Base-by-base conservation (phyloP, 495 filamentous ascomycete genomes). In the Lasiosphaeriaceae sp. region DNA sequence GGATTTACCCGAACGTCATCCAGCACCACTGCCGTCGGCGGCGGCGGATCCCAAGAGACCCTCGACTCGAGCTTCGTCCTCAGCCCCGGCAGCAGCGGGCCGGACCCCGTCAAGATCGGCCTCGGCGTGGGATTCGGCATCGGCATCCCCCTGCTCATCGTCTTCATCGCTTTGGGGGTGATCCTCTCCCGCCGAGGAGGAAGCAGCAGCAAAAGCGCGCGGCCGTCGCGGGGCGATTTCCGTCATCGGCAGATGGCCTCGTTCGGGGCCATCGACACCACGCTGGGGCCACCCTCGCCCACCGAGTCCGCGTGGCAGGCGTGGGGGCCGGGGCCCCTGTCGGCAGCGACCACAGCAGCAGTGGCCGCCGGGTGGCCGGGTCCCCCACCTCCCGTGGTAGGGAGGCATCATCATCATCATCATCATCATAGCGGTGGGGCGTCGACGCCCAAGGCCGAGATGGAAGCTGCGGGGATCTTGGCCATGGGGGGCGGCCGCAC, bases 101-200 rank as follows among this genome's bases (percentile, higher is more conserved):
- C 47, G 12, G 34, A 29, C 41, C 34, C 55, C 19, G 50, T 57
- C 23, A 34, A 41, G 20, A 54, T 62, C 24, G 59, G 55, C 11
- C 50, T 58, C 3, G 59, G 59, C 31, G 54, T 62, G 45, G 59
- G 59, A n/a, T 46, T 62, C 11, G 59, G 59, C 46, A 43, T 62
- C 24, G 59, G 59, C 39, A 17, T 60, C 37, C 57, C 57, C 24
- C 54, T 60, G 44, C 37, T 60, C 11, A 44, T 60, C 4, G 57
- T 55, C 37, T 47, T 60, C n/a, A 14, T 50, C 12, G 37, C 37
- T 8, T 29, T 60, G 1, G 52, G 39, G 4, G 39, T 43, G 7
- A 5, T 43, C 9, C 39, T 43, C 4, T 14, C n/a, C 5, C 39
- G 39, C 39, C 8, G 16, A 12, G 14, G 14, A 12, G 12, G 5